Percentiles rank a stretch among this genome's conserved stretches.
phyloP scores from a whole-genome alignment of 2,329 filamentous ascomycete genomes.

The Talaromyces sp. region DNA sequence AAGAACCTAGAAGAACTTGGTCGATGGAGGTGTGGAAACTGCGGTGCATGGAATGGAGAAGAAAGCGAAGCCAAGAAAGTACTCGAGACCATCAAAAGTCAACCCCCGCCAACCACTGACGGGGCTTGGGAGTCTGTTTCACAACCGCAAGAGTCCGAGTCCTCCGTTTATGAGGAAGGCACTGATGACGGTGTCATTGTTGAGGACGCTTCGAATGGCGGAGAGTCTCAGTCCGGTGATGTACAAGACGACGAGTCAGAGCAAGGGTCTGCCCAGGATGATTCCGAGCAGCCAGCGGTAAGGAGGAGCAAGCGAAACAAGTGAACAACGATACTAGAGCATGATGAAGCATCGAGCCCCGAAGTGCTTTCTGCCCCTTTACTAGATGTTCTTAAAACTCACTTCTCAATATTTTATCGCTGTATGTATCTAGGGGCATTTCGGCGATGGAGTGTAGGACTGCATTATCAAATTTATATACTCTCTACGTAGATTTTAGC shows the following conservation, averaged over 20 bases:
- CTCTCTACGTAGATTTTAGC: background rate
- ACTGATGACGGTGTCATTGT: constrained; percentile 24
- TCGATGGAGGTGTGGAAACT: constrained; percentile 83
- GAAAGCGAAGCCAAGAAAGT: constrained; percentile 71
- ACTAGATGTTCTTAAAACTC: background rate
- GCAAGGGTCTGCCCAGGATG: constrained; percentile 14
- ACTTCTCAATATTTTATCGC: background rate
- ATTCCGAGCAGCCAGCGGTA: constrained; percentile 21
- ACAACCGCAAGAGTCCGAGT: constrained; percentile 14
- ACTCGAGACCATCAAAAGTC: constrained; percentile 55
- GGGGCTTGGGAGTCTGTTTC: constrained; percentile 20
- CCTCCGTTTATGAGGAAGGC: constrained; percentile 10
- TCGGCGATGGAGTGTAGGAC: background rate
- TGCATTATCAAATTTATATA: background rate
- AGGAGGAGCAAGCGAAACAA: constrained; percentile 12
- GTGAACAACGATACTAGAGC: background rate
- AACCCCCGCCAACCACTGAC: constrained; percentile 11
- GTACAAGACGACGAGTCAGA: constrained; percentile 11
- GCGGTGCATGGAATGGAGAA: constrained; percentile 73
- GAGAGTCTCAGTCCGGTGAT: constrained; percentile 4
- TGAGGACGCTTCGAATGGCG: constrained; percentile 14
- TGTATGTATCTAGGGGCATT: background rate
- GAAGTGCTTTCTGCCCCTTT: background rate
- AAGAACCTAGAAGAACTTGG: constrained; percentile 73
- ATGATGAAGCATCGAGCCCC: background rate